A percentile compares a stretch with the other conserved stretches of the same genome.
Conservation (phyloP, 176 grass and related monocot species). For the Carex kokanica region DNA sequence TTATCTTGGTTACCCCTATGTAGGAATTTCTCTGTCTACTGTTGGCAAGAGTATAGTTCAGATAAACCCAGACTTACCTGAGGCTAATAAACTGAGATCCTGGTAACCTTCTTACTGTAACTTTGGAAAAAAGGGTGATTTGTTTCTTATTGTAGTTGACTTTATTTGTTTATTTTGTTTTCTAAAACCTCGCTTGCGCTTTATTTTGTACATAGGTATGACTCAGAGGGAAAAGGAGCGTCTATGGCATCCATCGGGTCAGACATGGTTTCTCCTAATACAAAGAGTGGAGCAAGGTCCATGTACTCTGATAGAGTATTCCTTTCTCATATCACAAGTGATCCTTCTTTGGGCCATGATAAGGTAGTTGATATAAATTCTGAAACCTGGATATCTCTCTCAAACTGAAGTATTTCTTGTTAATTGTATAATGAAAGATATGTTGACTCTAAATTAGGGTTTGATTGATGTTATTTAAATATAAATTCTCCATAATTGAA, state of each 20-base stretch:
- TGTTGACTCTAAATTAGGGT: not conserved
- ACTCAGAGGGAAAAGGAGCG: conserved; percentile 70
- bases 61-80: conserved; percentile 68
- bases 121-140: not conserved
- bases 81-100: conserved; percentile 50
- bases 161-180: not conserved
- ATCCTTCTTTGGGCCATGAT: conserved; percentile 72
- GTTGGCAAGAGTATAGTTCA: conserved; percentile 62
- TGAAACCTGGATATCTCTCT: not conserved
- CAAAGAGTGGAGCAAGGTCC: conserved; percentile 51
- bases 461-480: not conserved
- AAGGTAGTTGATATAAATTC: conserved; percentile 43
- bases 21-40: conserved; percentile 83
- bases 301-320: conserved; percentile 90
- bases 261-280: conserved; percentile 39
- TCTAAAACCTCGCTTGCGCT: not conserved
- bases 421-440: not conserved
- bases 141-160: not conserved
- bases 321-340: conserved; percentile 70
- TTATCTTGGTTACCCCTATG: not conserved
- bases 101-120: conserved; percentile 43
- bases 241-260: conserved; percentile 68
- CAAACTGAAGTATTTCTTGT: not conserved
- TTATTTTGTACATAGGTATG: conserved; percentile 55
- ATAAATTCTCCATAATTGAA: not conserved